Evolutionary conservation across 2,329 filamentous ascomycete species (phyloP).

Genomic region (Fusarium tupiense): DNA sequence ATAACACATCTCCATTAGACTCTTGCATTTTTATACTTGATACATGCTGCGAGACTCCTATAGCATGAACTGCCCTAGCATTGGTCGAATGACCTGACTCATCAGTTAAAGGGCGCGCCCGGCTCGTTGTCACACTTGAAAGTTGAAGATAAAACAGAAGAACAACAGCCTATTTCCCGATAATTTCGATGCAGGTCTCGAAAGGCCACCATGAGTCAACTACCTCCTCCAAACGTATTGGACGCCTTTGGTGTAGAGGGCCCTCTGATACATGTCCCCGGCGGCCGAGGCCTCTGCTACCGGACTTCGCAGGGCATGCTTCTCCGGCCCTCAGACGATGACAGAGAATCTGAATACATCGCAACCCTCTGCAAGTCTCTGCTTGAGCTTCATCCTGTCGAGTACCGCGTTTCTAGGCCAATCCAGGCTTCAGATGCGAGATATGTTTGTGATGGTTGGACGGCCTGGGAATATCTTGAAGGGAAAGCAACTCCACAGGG

Average conservation of each 20-base stretch:
- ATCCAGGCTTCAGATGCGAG: background rate
- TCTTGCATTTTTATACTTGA: accelerated
- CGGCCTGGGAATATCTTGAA: background rate
- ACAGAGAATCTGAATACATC: background rate
- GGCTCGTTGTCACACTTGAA: background rate
- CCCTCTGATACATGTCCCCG: background rate
- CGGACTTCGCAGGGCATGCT: background rate
- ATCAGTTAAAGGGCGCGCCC: background rate
- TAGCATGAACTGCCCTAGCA: background rate
- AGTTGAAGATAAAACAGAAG: background rate
- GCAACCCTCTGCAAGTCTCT: background rate
- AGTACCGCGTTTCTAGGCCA: background rate
- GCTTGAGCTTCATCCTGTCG: background rate
- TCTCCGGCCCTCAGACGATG: slow-evolving; percentile 3
- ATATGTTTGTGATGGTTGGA: slow-evolving; percentile 1
- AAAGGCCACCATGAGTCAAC: background rate
- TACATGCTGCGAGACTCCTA: background rate
- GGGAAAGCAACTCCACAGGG: background rate
- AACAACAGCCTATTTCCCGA: too few species aligned
- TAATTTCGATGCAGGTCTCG: too few species aligned
- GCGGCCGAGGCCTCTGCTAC: background rate
- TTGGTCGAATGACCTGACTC: background rate
- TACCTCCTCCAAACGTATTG: background rate
- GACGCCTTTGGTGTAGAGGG: background rate
- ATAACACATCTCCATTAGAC: too few species aligned